Evolutionary conservation across 805 yeast species (phyloP).

Genomic region (Candida silvicultrix): DNA sequence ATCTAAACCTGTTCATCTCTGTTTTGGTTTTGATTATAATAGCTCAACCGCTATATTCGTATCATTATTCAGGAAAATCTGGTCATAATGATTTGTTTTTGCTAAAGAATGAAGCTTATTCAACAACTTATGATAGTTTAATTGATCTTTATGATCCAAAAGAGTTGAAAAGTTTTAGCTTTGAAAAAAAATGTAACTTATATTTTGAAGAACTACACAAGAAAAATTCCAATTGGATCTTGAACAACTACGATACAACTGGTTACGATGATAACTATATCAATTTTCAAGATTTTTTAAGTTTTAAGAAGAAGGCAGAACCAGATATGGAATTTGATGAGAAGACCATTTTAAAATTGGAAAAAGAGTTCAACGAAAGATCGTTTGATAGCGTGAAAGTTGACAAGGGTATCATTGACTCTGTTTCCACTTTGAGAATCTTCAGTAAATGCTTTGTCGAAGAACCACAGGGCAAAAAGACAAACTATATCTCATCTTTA

Average conservation of each 20-base stretch:
- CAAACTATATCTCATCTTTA: conserved; percentile 1
- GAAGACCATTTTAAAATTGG: conserved; percentile 4
- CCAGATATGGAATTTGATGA: conserved; percentile 5
- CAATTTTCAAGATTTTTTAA: conserved; percentile 11
- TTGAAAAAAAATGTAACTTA: conserved; percentile 11
- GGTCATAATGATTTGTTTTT: conserved; percentile 2
- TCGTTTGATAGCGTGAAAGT: conserved; percentile 5
- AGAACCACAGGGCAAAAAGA: background rate
- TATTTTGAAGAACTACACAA: conserved; percentile 10
- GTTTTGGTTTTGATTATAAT: conserved; percentile 7
- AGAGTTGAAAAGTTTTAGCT: conserved; percentile 3
- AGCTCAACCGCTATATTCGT: conserved; percentile 8
- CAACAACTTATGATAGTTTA: conserved; percentile 12
- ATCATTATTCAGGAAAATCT: background rate
- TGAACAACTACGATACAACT: conserved; percentile 13
- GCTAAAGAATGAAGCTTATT: conserved; percentile 10
- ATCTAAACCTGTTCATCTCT: conserved; percentile 13
- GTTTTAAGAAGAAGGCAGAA: conserved; percentile 1
- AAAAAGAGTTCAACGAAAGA: conserved; percentile 9
- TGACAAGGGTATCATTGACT: conserved; percentile 15
- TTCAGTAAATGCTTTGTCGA: conserved; percentile 17
- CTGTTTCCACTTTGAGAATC: conserved; percentile 13
- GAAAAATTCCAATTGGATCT: conserved; percentile 11
- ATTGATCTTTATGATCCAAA: conserved; percentile 2
- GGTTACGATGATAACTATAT: conserved; percentile 17